Percentiles rank a stretch among this genome's conserved stretches.
These are phyloP conservation scores for Tolypocladium tundrense DNA, from an alignment of 2,329 filamentous ascomycete genomes.

Conservation along the genomic window DNA sequence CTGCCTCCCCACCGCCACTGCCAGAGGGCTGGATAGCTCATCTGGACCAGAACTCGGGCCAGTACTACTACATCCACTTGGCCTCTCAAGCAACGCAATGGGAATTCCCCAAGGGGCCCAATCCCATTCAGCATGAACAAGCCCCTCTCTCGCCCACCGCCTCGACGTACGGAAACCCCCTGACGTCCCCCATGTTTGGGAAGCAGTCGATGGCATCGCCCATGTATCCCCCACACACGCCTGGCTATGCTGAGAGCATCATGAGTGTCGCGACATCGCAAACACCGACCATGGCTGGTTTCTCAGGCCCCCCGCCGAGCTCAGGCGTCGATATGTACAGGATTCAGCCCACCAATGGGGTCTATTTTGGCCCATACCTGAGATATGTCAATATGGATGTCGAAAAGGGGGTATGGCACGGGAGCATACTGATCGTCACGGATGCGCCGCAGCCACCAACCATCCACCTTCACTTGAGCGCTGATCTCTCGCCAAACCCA, in stretches of 20 bases:
- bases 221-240: constrained; percentile 71
- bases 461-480: constrained; percentile 85
- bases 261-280: constrained; percentile 68
- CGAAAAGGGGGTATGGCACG: constrained; percentile 81
- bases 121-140: constrained; percentile 74
- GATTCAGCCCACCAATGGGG: constrained; percentile 84
- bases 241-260: constrained; percentile 76
- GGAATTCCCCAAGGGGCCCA: constrained; percentile 96
- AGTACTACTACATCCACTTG: constrained; percentile 98
- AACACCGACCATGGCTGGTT: constrained; percentile 69
- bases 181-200: constrained; percentile 58
- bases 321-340: constrained; percentile 93
- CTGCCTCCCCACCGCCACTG: constrained; percentile 79
- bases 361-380: constrained; percentile 95
- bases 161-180: constrained; percentile 64
- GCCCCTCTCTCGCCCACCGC: constrained; percentile 74
- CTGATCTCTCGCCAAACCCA: constrained; percentile 86
- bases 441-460: constrained; percentile 88
- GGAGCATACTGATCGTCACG: constrained; percentile 87
- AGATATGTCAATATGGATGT: constrained; percentile 97
- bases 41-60: constrained; percentile 86
- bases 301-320: constrained; percentile 77
- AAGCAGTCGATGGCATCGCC: constrained; percentile 57
- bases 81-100: constrained; percentile 93
- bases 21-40: constrained; percentile 98